phyloP scores from a whole-genome alignment of 306 rosid species.

The Prunus mume region DNA sequence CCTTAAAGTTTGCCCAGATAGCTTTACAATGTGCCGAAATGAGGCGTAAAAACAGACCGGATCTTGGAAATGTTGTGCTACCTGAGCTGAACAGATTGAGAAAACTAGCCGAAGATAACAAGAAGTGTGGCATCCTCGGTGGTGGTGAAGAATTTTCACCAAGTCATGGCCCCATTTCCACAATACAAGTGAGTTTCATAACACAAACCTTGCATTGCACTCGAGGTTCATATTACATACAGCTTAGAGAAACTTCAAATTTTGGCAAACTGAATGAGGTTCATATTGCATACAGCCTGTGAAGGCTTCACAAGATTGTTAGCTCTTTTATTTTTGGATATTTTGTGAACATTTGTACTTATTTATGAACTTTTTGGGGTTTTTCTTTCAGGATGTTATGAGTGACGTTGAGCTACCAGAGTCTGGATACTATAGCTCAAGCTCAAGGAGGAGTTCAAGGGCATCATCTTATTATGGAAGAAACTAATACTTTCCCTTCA shows the following conservation, averaged over 20 bases:
- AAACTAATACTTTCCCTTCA: background rate
- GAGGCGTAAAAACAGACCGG: constrained; percentile 76
- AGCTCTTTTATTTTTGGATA: background rate
- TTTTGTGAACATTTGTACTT: background rate
- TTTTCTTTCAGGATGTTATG: constrained; percentile 32
- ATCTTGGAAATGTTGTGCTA: constrained; percentile 59
- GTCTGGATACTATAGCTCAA: constrained; percentile 23
- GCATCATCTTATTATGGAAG: constrained; percentile 21
- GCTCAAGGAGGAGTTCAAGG: constrained; percentile 35
- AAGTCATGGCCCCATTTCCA: constrained; percentile 15
- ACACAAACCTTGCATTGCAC: background rate
- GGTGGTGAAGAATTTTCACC: constrained; percentile 6
- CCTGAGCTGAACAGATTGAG: constrained; percentile 70
- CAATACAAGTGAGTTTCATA: constrained; percentile 39
- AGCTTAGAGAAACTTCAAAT: background rate
- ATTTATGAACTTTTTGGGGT: background rate
- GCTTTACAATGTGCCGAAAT: constrained; percentile 66
- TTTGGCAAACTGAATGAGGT: too few relatives aligned
- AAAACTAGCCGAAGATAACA: constrained; percentile 50
- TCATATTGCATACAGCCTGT: background rate
- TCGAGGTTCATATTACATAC: background rate
- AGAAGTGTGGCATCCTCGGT: constrained; percentile 27
- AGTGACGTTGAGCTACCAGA: constrained; percentile 23
- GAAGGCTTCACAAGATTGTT: background rate
- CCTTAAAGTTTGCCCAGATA: constrained; percentile 52